Evolutionary conservation across 139 green algal genomes (phyloP), one percentile per base, ranked within the genome.

Genomic region (Coccomyxa sp.): DNA sequence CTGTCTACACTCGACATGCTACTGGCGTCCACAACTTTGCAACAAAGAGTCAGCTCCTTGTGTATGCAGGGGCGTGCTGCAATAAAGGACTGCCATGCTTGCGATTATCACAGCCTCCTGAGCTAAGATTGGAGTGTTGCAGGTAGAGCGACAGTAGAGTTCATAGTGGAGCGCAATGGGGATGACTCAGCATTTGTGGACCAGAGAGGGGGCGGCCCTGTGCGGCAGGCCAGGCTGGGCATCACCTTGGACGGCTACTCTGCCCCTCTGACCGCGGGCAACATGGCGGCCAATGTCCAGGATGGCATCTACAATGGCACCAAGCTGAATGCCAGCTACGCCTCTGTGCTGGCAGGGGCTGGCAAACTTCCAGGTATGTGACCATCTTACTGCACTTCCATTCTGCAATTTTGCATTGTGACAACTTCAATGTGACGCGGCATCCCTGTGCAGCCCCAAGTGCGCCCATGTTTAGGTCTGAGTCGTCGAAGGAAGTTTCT

Each of bases 191-290:
- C 83, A 11, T 93, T 93, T 59, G 67, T 90, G 25, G 85, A 92
- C 80, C 27, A 67, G 0, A 77, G 67, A 15, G 88, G 91, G 0
- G 88, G 88, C 1, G 57, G 76, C 32, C 71, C 63, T 21, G 63
- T 71, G 63, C 63, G 18, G 63, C 63, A 71, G 63, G 63, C 63
- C 63, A 21, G 63, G 21, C 18, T 71, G 21, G 63, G 63, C 63
- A 71, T 71, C 63, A 71, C 63, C 71, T 32, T 98, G 76, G 95
- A 98, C 79, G 95, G 95, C 23, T 98, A 96, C 89, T 93, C 87
- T 13, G 94, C 87, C 18, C 94, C 94, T 21, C 75, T 98, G 71
- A 94, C 89, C 30, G 93, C 93, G 11, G 95, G 93, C 67, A 93
- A 93, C 80, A 95, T 98, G 84, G 82, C 91, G 0, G 79, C 66